Conservation (phyloP, 257 asterid genomes). For the Ocimum tenuiflorum region DNA sequence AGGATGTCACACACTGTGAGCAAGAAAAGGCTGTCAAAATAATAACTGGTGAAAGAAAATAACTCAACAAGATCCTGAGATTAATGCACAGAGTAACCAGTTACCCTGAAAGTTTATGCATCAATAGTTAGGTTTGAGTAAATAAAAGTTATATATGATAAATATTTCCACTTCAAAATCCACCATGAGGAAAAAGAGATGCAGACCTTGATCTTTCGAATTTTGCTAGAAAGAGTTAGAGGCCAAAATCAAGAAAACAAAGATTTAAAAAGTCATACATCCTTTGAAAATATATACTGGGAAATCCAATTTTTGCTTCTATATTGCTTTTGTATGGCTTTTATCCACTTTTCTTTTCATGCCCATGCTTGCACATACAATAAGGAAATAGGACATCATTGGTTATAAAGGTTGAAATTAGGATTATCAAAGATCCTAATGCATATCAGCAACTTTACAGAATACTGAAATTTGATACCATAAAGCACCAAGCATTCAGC, state of each 20-base stretch:
- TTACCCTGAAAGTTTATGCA: not conserved
- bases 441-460: not conserved
- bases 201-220: not conserved
- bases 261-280: not conserved
- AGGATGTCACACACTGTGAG: not conserved
- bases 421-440: not conserved
- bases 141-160: not conserved
- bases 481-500: slow-evolving; percentile 9
- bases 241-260: not conserved
- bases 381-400: too few relatives aligned
- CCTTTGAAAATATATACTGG: not conserved
- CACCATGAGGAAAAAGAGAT: not conserved
- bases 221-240: not conserved
- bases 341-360: too few relatives aligned
- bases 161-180: not conserved
- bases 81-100: not conserved
- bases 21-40: slow-evolving; percentile 2
- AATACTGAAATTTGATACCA: not conserved
- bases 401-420: too few relatives aligned
- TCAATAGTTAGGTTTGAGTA: not conserved
- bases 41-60: not conserved
- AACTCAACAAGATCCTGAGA: not conserved
- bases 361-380: too few relatives aligned
- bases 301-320: not conserved
- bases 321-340: too few relatives aligned